Base-by-base conservation (phyloP, 179 eudicot genomes). In the Spergularia azorica region DNA sequence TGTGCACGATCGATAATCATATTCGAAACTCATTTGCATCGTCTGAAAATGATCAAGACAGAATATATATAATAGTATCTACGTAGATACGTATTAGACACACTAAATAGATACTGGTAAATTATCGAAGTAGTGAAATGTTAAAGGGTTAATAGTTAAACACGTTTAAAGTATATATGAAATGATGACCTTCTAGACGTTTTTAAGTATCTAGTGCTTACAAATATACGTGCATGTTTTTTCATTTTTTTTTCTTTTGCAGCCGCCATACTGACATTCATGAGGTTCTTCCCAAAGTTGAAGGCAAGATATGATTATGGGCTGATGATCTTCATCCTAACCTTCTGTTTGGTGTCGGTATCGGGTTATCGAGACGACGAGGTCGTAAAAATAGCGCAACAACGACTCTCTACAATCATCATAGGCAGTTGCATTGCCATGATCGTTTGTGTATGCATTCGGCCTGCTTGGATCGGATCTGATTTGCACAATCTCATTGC, bases 271-370 rank as follows among this genome's bases (percentile, higher is more conserved):
- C 67, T 80, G 67, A 88, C 91, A 17, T 90, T 88, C 76, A 65
- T 84, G 79, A 79, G 94, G 54, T 90, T 90, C 78, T 81, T 88
- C 54, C 94, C 94, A 2, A 85, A 73, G 67, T 69, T 90, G 79
- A 90, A 88, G 87, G 89, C 89, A 5, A 82, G 88, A 77, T 83
- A 84, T 62, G 94, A 90, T 50, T 88, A 90, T 72, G 91, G 88
- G 17, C 58, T 90, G 16, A 71, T 84, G 55, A 88, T 90, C 72
- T 85, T 86, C 82, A 87, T 88, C n/a, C 59, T 90, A 68, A 90
- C 93, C n/a, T 90, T 88, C 67, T 70, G 79, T 54, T 66, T 90
- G 61, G 84, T 90, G 13, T 67, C 87, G 6, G 86, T 90, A 16
- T 86, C 91, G 59, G 86, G 89, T 2, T 83, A 81, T 11, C 79